phyloP scores from a whole-genome alignment of 2,329 filamentous ascomycete genomes.

The Penicillium sp. region DNA sequence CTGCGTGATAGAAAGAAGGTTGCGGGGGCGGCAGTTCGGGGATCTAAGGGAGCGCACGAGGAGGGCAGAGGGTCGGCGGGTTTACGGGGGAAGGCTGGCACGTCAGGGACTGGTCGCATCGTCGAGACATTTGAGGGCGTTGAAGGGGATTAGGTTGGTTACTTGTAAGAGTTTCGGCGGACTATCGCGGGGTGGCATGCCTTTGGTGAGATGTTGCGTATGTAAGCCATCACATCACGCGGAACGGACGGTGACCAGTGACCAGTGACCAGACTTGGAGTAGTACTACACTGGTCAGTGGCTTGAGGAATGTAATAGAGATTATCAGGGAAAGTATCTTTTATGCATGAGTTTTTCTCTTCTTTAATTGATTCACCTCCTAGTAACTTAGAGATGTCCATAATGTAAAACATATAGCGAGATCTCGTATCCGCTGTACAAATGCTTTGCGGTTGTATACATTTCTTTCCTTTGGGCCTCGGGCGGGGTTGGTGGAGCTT shows the following conservation, averaged over 20 bases:
- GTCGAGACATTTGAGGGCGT: slow-evolving; percentile 19
- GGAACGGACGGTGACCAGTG: slow-evolving; percentile 1
- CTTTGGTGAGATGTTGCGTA: slow-evolving; percentile 15
- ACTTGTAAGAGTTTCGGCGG: neutral
- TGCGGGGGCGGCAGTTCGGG: slow-evolving; percentile 49
- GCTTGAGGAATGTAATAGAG: neutral
- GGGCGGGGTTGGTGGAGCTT: too few relatives aligned
- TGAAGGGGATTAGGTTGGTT: neutral
- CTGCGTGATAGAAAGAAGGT: slow-evolving; percentile 63
- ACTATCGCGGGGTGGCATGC: slow-evolving; percentile 6
- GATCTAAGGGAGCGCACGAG: slow-evolving; percentile 35
- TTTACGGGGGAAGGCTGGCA: slow-evolving; percentile 39
- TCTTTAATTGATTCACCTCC: too few relatives aligned
- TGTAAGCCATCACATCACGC: slow-evolving; percentile 24
- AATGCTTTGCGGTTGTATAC: too few relatives aligned
- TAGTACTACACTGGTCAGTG: too few relatives aligned
- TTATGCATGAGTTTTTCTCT: too few relatives aligned
- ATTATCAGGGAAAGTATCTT: too few relatives aligned
- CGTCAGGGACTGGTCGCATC: slow-evolving; percentile 44
- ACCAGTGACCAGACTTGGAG: neutral
- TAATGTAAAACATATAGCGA: too few relatives aligned
- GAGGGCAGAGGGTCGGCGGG: slow-evolving; percentile 31
- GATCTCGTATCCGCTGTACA: too few relatives aligned
- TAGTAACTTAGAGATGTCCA: too few relatives aligned
- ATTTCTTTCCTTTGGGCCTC: too few relatives aligned